Conservation (phyloP, 2,329 filamentous ascomycete species). For the Graphilbum ipis-grandicollis region DNA sequence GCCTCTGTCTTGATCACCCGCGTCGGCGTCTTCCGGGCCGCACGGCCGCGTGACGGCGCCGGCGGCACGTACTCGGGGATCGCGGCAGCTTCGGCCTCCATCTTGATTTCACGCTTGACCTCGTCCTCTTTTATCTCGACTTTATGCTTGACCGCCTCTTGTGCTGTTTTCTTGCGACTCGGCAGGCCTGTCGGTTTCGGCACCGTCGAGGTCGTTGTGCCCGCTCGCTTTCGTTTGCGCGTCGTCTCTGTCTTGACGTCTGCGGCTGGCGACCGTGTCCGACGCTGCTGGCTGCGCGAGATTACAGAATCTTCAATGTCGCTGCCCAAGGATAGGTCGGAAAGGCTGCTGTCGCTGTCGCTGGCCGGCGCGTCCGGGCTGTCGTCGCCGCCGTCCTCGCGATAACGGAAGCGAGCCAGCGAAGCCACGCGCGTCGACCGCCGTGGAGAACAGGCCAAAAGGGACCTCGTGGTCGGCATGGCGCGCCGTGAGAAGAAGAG, state of each 20-base stretch:
- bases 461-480: not conserved
- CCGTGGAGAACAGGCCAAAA: constrained; percentile 1
- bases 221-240: constrained; percentile 14
- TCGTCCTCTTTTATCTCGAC: not conserved
- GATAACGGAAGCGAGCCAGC: constrained; percentile 8
- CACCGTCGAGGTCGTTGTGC: constrained; percentile 14
- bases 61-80: constrained; percentile 3
- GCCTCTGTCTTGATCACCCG: constrained; percentile 4
- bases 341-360: constrained; percentile 6
- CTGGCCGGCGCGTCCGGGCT: constrained; percentile 1
- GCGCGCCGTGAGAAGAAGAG: not conserved
- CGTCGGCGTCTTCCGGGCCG: constrained; percentile 11
- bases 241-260: not conserved
- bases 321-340: constrained; percentile 9
- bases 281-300: constrained; percentile 1
- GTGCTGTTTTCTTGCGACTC: not conserved
- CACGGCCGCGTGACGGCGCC: not conserved
- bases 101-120: not conserved
- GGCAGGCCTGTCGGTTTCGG: constrained; percentile 10
- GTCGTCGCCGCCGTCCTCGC: constrained; percentile 1
- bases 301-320: constrained; percentile 19
- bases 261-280: constrained; percentile 1
- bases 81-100: not conserved
- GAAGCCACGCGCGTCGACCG: constrained; percentile 6
- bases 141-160: not conserved